Conservation (phyloP, 352 stramenopile genomes). For the Pythium aquatile region DNA sequence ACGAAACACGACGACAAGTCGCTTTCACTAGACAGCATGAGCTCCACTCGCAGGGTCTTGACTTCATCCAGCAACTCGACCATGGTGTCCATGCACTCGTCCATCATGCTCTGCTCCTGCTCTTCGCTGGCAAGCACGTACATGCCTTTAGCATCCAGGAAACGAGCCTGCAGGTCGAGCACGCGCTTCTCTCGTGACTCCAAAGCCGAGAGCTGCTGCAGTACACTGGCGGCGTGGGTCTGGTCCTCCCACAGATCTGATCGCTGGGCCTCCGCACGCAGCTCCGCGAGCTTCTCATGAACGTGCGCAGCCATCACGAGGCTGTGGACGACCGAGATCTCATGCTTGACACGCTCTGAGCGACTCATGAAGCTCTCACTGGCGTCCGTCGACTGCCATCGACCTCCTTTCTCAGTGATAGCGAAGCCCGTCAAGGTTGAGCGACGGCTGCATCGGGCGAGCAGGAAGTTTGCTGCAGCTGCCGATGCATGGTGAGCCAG, state of each 20-base stretch:
- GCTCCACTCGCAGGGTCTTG: slow-evolving; percentile 56
- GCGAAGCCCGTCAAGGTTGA: not conserved
- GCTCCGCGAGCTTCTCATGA: slow-evolving; percentile 36
- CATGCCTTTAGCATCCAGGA: slow-evolving; percentile 67
- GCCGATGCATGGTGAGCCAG: not conserved
- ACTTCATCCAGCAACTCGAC: slow-evolving; percentile 33
- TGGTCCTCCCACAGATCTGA: slow-evolving; percentile 65
- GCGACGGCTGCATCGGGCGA: not conserved
- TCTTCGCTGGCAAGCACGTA: slow-evolving; percentile 64
- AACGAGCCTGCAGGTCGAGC: slow-evolving; percentile 37
- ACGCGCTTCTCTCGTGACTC: slow-evolving; percentile 46
- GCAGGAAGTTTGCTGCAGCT: not conserved
- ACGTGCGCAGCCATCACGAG: slow-evolving; percentile 40
- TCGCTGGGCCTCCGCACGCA: slow-evolving; percentile 44
- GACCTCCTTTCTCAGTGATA: not conserved
- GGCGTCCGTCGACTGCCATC: slow-evolving; percentile 3
- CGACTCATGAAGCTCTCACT: slow-evolving; percentile 43
- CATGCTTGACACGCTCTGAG: slow-evolving; percentile 34
- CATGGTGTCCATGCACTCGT: slow-evolving; percentile 52
- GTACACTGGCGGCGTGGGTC: slow-evolving; percentile 43
- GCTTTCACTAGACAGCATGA: slow-evolving; percentile 56
- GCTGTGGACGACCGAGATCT: slow-evolving; percentile 52
- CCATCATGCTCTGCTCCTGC: slow-evolving; percentile 43
- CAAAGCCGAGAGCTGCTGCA: slow-evolving; percentile 60
- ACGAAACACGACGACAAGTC: slow-evolving; percentile 70